These are phyloP conservation scores for Pseudognaphalium luteoalbum DNA, from an alignment of 129 eudicot genomes.

Conservation along the genomic window DNA sequence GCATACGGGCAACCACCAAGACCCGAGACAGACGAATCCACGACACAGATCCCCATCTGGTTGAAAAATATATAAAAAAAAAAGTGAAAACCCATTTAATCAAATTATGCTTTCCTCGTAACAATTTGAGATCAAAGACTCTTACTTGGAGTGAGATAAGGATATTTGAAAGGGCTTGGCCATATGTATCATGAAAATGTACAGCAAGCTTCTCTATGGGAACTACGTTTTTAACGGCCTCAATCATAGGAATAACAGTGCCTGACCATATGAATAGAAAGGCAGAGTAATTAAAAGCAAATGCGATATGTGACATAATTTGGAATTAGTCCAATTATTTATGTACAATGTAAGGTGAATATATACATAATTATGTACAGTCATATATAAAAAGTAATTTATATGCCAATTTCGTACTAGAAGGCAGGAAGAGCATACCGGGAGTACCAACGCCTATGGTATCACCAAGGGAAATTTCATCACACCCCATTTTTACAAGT, in stretches of 20 bases:
- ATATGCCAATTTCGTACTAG: neutral
- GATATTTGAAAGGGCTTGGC: slow-evolving; percentile 86
- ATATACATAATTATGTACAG: too few relatives aligned
- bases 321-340: neutral
- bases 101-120: neutral
- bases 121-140: neutral
- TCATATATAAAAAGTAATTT: neutral
- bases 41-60: slow-evolving; percentile 84
- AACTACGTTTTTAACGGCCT: slow-evolving; percentile 65
- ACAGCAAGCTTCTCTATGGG: slow-evolving; percentile 82
- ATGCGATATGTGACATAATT: neutral
- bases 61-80: neutral
- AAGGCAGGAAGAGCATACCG: slow-evolving; percentile 37
- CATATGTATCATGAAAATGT: slow-evolving; percentile 92
- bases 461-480: slow-evolving; percentile 90
- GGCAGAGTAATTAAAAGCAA: neutral
- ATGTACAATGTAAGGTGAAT: neutral
- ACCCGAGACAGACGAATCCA: slow-evolving; percentile 84
- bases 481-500: slow-evolving; percentile 75
- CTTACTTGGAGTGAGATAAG: slow-evolving; percentile 73
- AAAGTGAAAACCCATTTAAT: neutral
- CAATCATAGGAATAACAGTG: slow-evolving; percentile 75
- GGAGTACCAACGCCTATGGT: slow-evolving; percentile 96
- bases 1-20: slow-evolving; percentile 97
- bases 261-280: slow-evolving; percentile 38